A percentile compares a stretch with the other conserved stretches of the same genome.
phyloP scores from a whole-genome alignment of 306 rosid species.

The Malus orientalis region DNA sequence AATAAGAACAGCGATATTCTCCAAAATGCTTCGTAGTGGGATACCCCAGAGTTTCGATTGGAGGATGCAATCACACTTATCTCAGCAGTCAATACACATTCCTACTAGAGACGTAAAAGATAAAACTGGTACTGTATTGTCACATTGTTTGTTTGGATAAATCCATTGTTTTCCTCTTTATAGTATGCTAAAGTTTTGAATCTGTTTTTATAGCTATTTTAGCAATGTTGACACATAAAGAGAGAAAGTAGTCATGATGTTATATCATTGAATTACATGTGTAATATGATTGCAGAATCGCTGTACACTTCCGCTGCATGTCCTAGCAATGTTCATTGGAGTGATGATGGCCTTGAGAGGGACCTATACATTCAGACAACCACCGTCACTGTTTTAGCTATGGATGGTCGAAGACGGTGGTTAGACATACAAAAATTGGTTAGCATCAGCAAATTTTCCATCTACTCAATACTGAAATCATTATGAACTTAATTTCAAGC shows the following conservation, averaged over 20 bases:
- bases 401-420: conserved; percentile 99
- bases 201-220: not conserved
- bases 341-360: conserved; percentile 86
- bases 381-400: conserved; percentile 83
- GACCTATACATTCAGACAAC: conserved; percentile 72
- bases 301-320: conserved; percentile 42
- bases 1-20: conserved; percentile 54
- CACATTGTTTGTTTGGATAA: not conserved
- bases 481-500: not conserved
- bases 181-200: not conserved
- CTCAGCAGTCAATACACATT: conserved; percentile 33
- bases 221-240: not conserved
- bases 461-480: conserved; percentile 1
- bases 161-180: not conserved
- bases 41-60: conserved; percentile 58
- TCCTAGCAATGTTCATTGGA: conserved; percentile 71
- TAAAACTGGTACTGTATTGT: conserved; percentile 45
- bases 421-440: conserved; percentile 90
- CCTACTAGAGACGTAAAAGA: conserved; percentile 40
- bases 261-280: not conserved
- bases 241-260: not conserved
- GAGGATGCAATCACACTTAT: conserved; percentile 41
- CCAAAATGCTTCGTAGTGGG: conserved; percentile 87
- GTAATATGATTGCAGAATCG: conserved; percentile 44
- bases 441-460: conserved; percentile 16